Base-by-base conservation (phyloP, 306 rosid genomes). In the Prunus padus region DNA sequence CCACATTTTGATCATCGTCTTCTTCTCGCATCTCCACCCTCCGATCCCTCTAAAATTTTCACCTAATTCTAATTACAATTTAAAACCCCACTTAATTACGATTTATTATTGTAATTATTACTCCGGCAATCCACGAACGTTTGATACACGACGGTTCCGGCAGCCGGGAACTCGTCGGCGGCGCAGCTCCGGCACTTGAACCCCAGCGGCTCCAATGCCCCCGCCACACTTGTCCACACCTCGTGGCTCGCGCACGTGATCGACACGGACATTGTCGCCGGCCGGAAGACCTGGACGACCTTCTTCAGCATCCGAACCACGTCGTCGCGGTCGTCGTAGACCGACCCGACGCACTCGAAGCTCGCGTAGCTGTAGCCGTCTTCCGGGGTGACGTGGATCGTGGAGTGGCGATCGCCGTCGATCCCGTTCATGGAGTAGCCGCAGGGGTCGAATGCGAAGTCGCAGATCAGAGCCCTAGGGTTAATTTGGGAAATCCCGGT, bases 351-450 rank as follows among this genome's bases (percentile, higher is more conserved):
- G 46, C 90, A 92, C 76, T 95, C 99, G 54, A 86, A 95, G 86
- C 99, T 95, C 1, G 97, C 97, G 71, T 92, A 95, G 70, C 99
- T 95, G 78, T 71, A 95, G 64, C 99, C 99, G n/a, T 95, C 99
- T 68, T 95, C 99, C 1, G 97, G 99, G 3, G 99, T 95, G 0
- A 95, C 97, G 59, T 95, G 99, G 76, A 92, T 90, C 33, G 99
- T 95, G 31, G 99, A 95, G 74, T 95, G 93, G 82, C 92, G 85
- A 63, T 90, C 92, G 3, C 88, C 89, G 22, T 90, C 96, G 67
- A 92, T 75, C 4, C 97, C 91, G 63, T 95, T 95, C 99, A 95
- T 95, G 15, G 97, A 95, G 75, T 95, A 95, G 0, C 99, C 99
- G 50, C 99, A 95, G 0, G 99, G 99, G 54, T 92, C 95, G 68